Base-by-base conservation (phyloP, 176 grass and related monocot species). In the Oryza punctata region DNA sequence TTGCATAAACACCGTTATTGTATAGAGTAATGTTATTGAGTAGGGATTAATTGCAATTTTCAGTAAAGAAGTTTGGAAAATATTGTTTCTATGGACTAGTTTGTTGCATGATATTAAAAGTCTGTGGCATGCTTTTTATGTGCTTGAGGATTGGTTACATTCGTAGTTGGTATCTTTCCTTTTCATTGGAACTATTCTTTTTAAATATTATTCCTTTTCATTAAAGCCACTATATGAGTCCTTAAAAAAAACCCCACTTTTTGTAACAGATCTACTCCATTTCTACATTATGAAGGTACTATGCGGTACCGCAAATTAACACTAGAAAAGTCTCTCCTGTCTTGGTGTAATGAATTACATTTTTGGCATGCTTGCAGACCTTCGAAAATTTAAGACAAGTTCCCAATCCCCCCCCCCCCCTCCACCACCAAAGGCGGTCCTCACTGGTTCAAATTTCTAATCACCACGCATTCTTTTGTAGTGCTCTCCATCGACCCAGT, bases 401-500 rank as follows among this genome's bases (percentile, higher is more conserved):
- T 60, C 8, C 3, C 54, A 33, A 33, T 4, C 32, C 32, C 32
- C 32, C 3, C 32, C 32, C 32, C 32, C 32, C 32, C 3, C 32
- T 4, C 32, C 32, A 33, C 32, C 45, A 6, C 46, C 46, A 49
- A 16, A 46, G 45, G 12, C 12, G 45, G 50, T 7, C 16, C 18
- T 7, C 18, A 54, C 50, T 5, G 6, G 16, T 52, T 52, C 49
- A 44, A 32, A 27, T 7, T 25, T 44, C 29, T 87, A 29, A 87
- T 32, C 5, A 52, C 14, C 1, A 72, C 40, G 5, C 54, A 2
- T 77, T 12, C 4, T 57, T 78, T 74, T 76, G 3, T 19, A 99
- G 97, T 92, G 75, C 87, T 99, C 70, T 92, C 91, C 63, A 84
- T 99, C 69, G 93, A 96, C 1, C 97, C 97, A 0, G 86, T 96